Evolutionary conservation across 1,284 basidiomycete species (phyloP).

Genomic region (Malassezia psittaci): DNA sequence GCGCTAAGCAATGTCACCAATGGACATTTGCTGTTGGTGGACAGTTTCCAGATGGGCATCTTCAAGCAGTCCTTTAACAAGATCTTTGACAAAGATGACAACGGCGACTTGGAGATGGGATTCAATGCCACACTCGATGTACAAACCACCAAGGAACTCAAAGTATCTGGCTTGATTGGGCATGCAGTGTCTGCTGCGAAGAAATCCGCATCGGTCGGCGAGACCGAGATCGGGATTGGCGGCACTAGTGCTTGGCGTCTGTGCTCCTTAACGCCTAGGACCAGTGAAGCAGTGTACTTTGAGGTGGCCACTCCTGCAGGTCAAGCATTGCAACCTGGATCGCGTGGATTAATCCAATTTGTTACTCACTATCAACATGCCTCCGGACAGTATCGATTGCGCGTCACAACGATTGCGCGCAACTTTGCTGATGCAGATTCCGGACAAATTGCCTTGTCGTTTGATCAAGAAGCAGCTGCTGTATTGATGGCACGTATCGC

Average conservation of each 20-base stretch:
- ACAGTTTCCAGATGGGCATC: slow-evolving; percentile 95
- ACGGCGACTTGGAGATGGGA: slow-evolving; percentile 88
- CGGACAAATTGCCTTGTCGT: slow-evolving; percentile 80
- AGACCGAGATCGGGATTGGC: slow-evolving; percentile 98
- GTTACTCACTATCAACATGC: slow-evolving; percentile 98
- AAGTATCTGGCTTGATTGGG: slow-evolving; percentile 93
- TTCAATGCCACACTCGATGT: slow-evolving; percentile 99
- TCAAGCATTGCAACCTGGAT: slow-evolving; percentile 78
- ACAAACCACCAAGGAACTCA: slow-evolving; percentile 95
- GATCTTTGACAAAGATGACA: slow-evolving; percentile 84
- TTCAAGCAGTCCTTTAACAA: slow-evolving; percentile 97
- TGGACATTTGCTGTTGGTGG: slow-evolving; percentile 87
- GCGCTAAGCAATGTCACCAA: slow-evolving; percentile 88
- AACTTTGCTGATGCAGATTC: slow-evolving; percentile 96
- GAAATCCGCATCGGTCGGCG: slow-evolving; percentile 90
- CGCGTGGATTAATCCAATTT: slow-evolving; percentile 92
- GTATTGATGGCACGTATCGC: slow-evolving; percentile 98
- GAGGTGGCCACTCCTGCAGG: slow-evolving; percentile 98
- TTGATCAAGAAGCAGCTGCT: slow-evolving; percentile 96
- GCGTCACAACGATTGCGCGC: slow-evolving; percentile 91
- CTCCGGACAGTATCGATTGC: slow-evolving; percentile 81
- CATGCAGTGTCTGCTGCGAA: slow-evolving; percentile 95
- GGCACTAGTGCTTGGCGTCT: slow-evolving; percentile 99
- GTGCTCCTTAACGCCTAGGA: slow-evolving; percentile 77
- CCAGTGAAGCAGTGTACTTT: slow-evolving; percentile 88